Evolutionary conservation across 805 yeast genomes (phyloP).

Genomic region (Candida ovalis): DNA sequence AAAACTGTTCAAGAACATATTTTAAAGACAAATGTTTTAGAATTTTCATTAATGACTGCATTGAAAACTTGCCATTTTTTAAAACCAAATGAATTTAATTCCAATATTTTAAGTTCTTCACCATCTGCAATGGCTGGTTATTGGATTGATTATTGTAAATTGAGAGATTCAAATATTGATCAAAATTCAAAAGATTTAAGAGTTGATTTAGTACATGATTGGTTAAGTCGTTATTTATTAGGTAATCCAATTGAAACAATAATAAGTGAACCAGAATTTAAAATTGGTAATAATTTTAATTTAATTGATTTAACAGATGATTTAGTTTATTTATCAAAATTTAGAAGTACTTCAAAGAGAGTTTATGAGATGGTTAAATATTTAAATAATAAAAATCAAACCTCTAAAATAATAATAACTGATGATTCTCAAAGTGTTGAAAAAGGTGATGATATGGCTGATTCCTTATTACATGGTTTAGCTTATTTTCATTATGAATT

Average conservation of each 20-base stretch:
- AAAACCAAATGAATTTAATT: constrained; percentile 6
- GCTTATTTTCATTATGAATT: constrained; percentile 44
- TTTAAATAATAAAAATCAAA: constrained; percentile 18
- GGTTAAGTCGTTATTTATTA: constrained; percentile 17
- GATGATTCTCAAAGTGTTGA: constrained; percentile 14
- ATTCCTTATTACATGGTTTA: constrained; percentile 59
- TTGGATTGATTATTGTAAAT: constrained; percentile 21
- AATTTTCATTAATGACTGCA: constrained; percentile 39
- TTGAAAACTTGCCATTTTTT: constrained; percentile 14
- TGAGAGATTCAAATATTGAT: neutral
- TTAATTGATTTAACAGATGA: neutral
- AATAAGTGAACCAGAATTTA: neutral
- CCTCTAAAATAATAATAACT: constrained; percentile 4
- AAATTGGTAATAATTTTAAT: neutral
- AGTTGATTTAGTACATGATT: constrained; percentile 24
- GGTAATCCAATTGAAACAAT: neutral
- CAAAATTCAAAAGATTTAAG: constrained; percentile 23
- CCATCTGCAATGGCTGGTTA: constrained; percentile 30
- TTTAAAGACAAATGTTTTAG: constrained; percentile 50
- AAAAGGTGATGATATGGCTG: constrained; percentile 66
- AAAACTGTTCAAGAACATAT: constrained; percentile 47
- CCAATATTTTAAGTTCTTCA: constrained; percentile 19
- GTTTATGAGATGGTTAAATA: constrained; percentile 25
- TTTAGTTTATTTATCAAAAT: constrained; percentile 1
- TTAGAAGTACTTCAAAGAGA: constrained; percentile 18